Base-by-base conservation (phyloP, 1,284 basidiomycete species). In the Megacollybia platyphylla region DNA sequence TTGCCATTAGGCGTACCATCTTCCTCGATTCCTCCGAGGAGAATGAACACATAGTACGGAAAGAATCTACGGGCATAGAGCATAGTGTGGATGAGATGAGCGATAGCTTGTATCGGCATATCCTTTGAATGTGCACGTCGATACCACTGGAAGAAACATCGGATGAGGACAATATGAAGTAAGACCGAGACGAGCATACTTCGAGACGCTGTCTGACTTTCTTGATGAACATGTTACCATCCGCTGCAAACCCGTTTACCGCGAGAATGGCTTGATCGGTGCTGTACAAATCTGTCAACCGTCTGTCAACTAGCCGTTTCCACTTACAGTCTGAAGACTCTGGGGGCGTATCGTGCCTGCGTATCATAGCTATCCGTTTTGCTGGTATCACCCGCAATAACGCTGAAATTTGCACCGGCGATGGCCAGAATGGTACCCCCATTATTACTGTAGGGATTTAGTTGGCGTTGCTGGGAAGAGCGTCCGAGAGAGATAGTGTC, bases 11-110 rank as follows among this genome's bases (percentile, higher is more conserved):
- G 17, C 85, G 53, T 53, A 91, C 91, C 90, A 58, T 93, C 90
- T 57, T 90, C 89, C 62, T 94, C 90, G 52, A 93, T 89, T 36
- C 90, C 90, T 40, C 87, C 87, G 31, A 94, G 79, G 57, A 97
- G 92, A 62, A 92, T 93, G 70, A 89, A 91, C 34, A 93, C 86
- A 60, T 93, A 96, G 71, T 86, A 96, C 2, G 92, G 92, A 76
- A 96, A 96, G 71, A 96, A 94, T 43, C 92, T 81, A 51, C 87
- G 80, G 39, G 76, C 82, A 56, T 96, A 97, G 31, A 97, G 75
- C 88, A 96, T 94, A 4, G 90, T 93, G 61, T 96, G 92, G 44
- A 97, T 91, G 54, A 97, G 70, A 45, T 91, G 78, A 20, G 92
- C 92, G 55, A 97, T 93, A 24, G 90, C 80, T 51, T 84, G 83